Percentiles rank a stretch among this genome's conserved stretches.
Conservation (phyloP, 2,329 filamentous ascomycete species). For the Dactylellina haptotyla region DNA sequence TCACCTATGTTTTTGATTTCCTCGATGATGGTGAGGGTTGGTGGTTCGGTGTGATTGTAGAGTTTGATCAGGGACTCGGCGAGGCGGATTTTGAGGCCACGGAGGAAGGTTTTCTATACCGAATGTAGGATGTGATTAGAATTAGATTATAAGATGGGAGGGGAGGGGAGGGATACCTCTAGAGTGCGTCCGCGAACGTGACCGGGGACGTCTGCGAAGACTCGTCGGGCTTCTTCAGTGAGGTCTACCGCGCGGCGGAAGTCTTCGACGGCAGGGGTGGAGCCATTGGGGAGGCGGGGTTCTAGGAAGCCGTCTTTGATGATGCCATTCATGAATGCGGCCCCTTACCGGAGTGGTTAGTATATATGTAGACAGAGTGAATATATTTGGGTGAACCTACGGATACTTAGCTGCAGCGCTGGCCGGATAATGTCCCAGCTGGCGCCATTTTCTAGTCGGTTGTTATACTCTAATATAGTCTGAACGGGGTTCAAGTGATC, state of each 20-base stretch:
- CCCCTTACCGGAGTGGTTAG: constrained; percentile 47
- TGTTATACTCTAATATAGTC: constrained; percentile 56
- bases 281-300: constrained; percentile 44
- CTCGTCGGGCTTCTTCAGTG: constrained; percentile 37
- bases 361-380: constrained; percentile 1
- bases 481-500: constrained; percentile 55
- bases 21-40: constrained; percentile 45
- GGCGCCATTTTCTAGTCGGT: constrained; percentile 51
- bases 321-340: constrained; percentile 56
- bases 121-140: neutral
- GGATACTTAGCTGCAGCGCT: constrained; percentile 56
- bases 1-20: constrained; percentile 50
- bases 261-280: constrained; percentile 41
- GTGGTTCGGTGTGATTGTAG: constrained; percentile 44
- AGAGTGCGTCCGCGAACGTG: constrained; percentile 47
- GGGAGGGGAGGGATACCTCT: constrained; percentile 21
- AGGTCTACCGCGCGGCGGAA: constrained; percentile 46
- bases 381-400: constrained; percentile 37
- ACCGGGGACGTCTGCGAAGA: constrained; percentile 36
- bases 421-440: constrained; percentile 57
- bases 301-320: constrained; percentile 57
- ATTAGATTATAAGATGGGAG: neutral
- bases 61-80: constrained; percentile 48
- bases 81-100: constrained; percentile 44
- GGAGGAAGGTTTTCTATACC: constrained; percentile 47